phyloP scores from a whole-genome alignment of 2,329 filamentous ascomycete species.

The Sarocladiaceae sp. region DNA sequence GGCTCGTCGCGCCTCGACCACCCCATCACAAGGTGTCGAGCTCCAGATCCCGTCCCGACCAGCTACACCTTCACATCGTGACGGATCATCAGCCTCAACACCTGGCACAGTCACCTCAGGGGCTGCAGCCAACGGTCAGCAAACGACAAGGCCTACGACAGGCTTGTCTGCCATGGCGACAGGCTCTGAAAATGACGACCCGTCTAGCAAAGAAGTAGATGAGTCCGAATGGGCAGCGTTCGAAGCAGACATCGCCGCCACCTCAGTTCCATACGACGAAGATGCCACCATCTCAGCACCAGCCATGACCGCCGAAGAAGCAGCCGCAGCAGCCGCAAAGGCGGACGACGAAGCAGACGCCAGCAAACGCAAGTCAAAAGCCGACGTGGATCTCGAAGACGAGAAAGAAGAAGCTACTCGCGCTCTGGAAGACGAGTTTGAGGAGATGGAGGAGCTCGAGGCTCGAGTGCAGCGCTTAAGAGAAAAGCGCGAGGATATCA shows the following conservation, averaged over 20 bases:
- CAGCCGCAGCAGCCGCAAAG: constrained; percentile 50
- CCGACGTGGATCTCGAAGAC: constrained; percentile 54
- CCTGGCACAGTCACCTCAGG: constrained; percentile 17
- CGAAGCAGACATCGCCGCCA: constrained; percentile 70
- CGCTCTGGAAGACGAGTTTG: constrained; percentile 72
- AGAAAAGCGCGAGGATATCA: constrained; percentile 65
- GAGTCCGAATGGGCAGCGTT: constrained; percentile 86
- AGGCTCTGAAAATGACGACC: constrained; percentile 11
- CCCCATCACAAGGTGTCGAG: constrained; percentile 52
- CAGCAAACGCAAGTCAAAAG: constrained; percentile 45
- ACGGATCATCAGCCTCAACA: constrained; percentile 38
- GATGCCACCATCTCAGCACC: constrained; percentile 65
- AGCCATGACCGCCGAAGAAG: constrained; percentile 60
- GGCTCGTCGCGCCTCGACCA: constrained; percentile 44
- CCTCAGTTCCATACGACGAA: constrained; percentile 29
- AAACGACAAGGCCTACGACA: neutral
- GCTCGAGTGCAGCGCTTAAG: constrained; percentile 64
- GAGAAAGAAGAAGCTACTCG: constrained; percentile 73
- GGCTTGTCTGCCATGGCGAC: neutral
- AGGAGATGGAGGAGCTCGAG: constrained; percentile 78
- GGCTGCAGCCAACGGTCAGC: neutral
- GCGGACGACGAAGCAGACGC: constrained; percentile 41
- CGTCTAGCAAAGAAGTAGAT: constrained; percentile 36
- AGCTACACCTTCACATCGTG: constrained; percentile 49
- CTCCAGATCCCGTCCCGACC: constrained; percentile 61